Evolutionary conservation across 352 stramenopile species (phyloP), one percentile per base, ranked within the genome.

Genomic region (Phytophthora citricola): DNA sequence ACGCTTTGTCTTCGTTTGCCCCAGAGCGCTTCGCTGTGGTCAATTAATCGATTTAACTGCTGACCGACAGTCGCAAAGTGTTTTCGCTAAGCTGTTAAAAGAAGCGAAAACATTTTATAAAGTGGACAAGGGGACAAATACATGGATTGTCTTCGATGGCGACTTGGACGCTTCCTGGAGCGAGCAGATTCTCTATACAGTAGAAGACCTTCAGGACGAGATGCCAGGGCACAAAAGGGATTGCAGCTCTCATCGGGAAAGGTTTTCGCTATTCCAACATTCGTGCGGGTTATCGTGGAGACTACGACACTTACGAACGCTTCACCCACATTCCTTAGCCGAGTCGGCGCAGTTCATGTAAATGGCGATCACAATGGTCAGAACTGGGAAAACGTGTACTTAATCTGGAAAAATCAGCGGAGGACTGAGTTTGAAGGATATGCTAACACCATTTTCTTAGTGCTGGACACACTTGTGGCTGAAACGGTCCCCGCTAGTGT

Each of bases 121-220:
- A 34, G 14, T 14, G 9, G 58, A 69, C 20, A 51, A 54, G 14
- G 26, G 56, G 8, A 57, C 65, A 5, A 61, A 81, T 7, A 89
- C 83, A 15, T 94, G 86, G 84, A 56, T 93, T 5, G 55, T 92
- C 5, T 61, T 94, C 14, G 86, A 94, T 56, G 83, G 86, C 0
- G 74, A 88, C n/a, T 31, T 91, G 1, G 65, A 75, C 44, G 14
- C 62, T 5, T 43, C 41, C 0, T 94, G 84, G 85, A 76, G 66
- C 10, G 81, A 87, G 9, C 73, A 69, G 27, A n/a, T 93, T 14
- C 22, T 91, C 1, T 77, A 73, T 26, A 58, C 77, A 1, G 55
- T 75, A 5, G 58, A 57, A 45, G 73, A 77, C 31, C 11, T 56
- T 2, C 51, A 70, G 6, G 56, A 65, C 29, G 55, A 63, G 12